These are phyloP conservation scores for Silene noctiflora DNA, from an alignment of 179 eudicot genomes.

Conservation along the genomic window DNA sequence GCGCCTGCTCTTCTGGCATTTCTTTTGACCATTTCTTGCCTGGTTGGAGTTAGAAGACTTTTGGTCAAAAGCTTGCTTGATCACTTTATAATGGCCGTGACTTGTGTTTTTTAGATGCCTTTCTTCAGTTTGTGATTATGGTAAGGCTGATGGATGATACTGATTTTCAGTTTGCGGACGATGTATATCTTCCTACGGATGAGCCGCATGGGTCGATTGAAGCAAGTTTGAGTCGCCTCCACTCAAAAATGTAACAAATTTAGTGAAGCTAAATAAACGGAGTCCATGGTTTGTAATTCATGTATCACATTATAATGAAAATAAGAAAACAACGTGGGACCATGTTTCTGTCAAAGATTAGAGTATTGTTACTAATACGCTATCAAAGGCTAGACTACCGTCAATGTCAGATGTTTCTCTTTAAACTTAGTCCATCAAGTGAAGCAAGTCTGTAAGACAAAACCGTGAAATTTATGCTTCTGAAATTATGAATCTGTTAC, in stretches of 20 bases:
- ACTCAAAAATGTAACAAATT: constrained; percentile 43
- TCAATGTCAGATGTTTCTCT: too few species aligned
- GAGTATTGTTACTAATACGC: too few species aligned
- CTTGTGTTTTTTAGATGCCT: neutral
- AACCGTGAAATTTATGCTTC: too few species aligned
- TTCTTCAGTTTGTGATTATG: neutral
- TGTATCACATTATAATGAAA: too few species aligned
- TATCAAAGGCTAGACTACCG: too few species aligned
- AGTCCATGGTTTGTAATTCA: constrained; percentile 1
- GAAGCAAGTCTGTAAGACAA: too few species aligned
- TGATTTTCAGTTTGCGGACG: constrained; percentile 71
- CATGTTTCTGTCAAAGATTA: too few species aligned
- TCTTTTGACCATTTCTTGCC: neutral
- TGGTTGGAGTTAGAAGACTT: neutral
- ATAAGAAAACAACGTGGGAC: too few species aligned
- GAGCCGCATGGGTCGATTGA: constrained; percentile 96
- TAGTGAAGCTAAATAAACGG: neutral
- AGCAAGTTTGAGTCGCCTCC: constrained; percentile 77
- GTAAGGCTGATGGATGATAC: neutral
- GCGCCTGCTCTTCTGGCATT: too few species aligned
- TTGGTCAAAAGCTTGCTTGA: neutral
- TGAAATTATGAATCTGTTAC: too few species aligned
- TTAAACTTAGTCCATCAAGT: too few species aligned
- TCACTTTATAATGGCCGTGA: too few species aligned
- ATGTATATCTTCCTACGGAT: constrained; percentile 83